These are phyloP conservation scores for Lobulomyces angularis DNA, from an alignment of 192 early-diverging fungal genomes.

Conservation along the genomic window DNA sequence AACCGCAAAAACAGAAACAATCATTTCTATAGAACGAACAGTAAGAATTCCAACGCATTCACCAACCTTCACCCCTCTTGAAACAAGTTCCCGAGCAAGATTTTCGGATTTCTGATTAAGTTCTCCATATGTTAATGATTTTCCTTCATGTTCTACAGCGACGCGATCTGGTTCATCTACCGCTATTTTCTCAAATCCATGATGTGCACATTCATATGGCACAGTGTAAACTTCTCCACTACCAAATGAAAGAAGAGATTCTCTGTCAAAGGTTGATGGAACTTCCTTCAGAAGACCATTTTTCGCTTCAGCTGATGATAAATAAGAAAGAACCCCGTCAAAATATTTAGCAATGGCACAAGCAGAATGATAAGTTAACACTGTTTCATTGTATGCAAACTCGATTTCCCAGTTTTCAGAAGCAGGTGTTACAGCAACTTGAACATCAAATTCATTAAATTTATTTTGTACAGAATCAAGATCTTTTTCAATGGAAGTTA, in stretches of 20 bases:
- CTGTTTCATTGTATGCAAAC: too few relatives aligned
- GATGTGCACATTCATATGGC: conserved; percentile 5
- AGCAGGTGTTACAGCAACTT: too few relatives aligned
- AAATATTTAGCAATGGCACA: too few relatives aligned
- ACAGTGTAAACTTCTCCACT: background rate
- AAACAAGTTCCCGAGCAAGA: conserved; percentile 5
- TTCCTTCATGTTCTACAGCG: conserved; percentile 13
- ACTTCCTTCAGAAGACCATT: too few relatives aligned
- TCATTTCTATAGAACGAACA: conserved; percentile 7
- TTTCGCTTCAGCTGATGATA: too few relatives aligned
- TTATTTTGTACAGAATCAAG: too few relatives aligned
- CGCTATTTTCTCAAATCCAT: conserved; percentile 5
- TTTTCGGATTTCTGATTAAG: background rate
- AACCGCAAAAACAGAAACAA: conserved; percentile 8
- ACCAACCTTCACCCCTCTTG: background rate
- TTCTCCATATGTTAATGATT: conserved; percentile 1
- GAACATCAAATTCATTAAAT: too few relatives aligned
- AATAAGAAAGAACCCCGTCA: too few relatives aligned
- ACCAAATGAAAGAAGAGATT: conserved; percentile 4
- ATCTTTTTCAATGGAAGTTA: too few relatives aligned
- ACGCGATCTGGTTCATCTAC: conserved; percentile 10
- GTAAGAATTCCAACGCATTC: background rate
- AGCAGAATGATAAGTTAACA: too few relatives aligned
- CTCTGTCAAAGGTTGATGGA: too few relatives aligned
- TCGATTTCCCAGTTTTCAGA: too few relatives aligned